phyloP scores from a whole-genome alignment of 768 basidiomycete genomes.

The Russula olivacea region DNA sequence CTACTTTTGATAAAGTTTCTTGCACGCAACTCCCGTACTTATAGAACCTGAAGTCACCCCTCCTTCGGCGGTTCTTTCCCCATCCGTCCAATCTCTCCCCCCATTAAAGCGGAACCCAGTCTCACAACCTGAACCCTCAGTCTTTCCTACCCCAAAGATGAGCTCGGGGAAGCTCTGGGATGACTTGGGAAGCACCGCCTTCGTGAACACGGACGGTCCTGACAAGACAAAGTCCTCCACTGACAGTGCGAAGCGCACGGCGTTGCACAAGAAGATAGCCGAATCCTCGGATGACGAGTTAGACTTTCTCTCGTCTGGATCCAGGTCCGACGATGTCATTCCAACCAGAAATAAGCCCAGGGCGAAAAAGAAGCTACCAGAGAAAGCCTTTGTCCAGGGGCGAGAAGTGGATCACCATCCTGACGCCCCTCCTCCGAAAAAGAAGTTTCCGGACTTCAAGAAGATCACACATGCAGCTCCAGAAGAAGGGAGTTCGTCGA shows the following conservation, averaged over 20 bases:
- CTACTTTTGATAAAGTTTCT: not conserved
- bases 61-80: not conserved
- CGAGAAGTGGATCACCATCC: not conserved
- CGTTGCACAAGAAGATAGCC: not conserved
- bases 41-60: not conserved
- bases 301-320: conserved; percentile 19
- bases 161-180: conserved; percentile 19
- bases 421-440: conserved; percentile 2
- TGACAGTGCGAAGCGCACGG: conserved; percentile 1
- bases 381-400: not conserved
- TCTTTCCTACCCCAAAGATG: not conserved
- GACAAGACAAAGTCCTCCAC: not conserved
- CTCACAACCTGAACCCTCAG: not conserved
- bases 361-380: conserved; percentile 1
- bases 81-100: not conserved
- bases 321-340: conserved; percentile 14
- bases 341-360: conserved; percentile 5
- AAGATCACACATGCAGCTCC: not conserved
- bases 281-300: conserved; percentile 18
- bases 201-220: conserved; percentile 1
- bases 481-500: conserved; percentile 13
- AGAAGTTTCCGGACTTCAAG: conserved; percentile 21
- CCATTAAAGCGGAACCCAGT: not conserved
- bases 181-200: conserved; percentile 12
- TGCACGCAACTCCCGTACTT: not conserved